These are phyloP conservation scores for Metarhizium sp. DNA, from an alignment of 2,329 filamentous ascomycete species.

Conservation along the genomic window DNA sequence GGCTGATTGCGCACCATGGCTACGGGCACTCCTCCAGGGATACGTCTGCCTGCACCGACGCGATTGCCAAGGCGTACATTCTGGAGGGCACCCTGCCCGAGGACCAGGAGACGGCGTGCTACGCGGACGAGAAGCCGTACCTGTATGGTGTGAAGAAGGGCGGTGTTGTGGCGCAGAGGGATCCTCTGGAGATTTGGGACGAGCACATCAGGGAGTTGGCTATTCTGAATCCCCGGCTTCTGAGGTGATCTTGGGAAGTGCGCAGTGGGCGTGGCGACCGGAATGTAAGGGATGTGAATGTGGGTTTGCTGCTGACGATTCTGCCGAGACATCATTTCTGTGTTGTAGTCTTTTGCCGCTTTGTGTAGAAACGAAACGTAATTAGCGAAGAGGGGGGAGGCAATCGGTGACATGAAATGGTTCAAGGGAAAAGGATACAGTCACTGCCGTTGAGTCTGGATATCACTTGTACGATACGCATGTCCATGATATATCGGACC, in stretches of 20 bases:
- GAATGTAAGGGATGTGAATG: no score
- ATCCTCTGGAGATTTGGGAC: slow-evolving; percentile 10
- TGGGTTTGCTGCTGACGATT: no score
- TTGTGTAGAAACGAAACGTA: no score
- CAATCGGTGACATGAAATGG: no score
- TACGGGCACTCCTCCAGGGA: slow-evolving; percentile 40
- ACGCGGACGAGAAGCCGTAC: slow-evolving; percentile 38
- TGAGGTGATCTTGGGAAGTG: not conserved
- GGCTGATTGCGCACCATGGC: slow-evolving; percentile 38
- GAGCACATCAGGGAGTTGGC: slow-evolving; percentile 12
- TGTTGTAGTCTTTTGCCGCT: no score
- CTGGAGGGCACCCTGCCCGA: slow-evolving; percentile 30
- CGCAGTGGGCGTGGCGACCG: no score
- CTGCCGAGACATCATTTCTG: no score
- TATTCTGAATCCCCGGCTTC: slow-evolving; percentile 5
- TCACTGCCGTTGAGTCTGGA: no score
- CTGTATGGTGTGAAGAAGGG: slow-evolving; percentile 23
- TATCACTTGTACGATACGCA: no score
- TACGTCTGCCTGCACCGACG: slow-evolving; percentile 34
- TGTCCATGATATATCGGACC: no score
- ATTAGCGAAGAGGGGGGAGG: no score
- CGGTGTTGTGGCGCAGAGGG: not conserved
- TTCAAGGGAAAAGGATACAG: no score
- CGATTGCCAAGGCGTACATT: slow-evolving; percentile 29
- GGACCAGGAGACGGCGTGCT: slow-evolving; percentile 34